Evolutionary conservation across 2,329 filamentous ascomycete species (phyloP).

Genomic region (Botryotinia convoluta): DNA sequence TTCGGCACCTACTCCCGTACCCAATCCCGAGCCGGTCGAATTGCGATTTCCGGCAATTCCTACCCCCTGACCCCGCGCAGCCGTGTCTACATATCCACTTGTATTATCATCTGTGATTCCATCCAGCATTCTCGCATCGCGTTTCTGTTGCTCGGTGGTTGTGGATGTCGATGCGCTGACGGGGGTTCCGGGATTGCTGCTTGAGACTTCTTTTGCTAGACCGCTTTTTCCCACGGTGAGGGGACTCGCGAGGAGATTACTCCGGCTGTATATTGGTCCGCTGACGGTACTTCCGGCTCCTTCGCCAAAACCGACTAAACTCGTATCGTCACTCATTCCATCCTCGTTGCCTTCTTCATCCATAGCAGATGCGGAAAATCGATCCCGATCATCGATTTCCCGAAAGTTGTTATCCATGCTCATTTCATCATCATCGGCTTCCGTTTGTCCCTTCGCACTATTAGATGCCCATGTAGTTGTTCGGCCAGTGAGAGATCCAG

Average conservation of each 20-base stretch:
- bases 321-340: constrained; percentile 83
- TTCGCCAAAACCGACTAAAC: constrained; percentile 88
- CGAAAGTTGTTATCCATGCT: constrained; percentile 47
- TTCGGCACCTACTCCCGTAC: constrained; percentile 41
- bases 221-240: constrained; percentile 36
- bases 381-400: constrained; percentile 49
- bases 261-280: constrained; percentile 67
- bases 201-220: constrained; percentile 29
- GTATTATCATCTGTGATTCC: constrained; percentile 59
- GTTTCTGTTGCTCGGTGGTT: constrained; percentile 48
- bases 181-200: constrained; percentile 27
- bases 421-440: constrained; percentile 50
- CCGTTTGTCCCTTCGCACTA: constrained; percentile 52
- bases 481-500: constrained; percentile 69
- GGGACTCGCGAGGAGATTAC: constrained; percentile 40
- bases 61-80: constrained; percentile 40
- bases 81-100: constrained; percentile 62
- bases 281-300: constrained; percentile 83
- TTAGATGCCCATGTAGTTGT: constrained; percentile 62
- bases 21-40: not conserved
- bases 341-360: constrained; percentile 41
- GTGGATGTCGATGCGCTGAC: constrained; percentile 25
- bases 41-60: constrained; percentile 18
- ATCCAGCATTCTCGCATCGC: constrained; percentile 65
- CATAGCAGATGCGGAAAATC: constrained; percentile 46